These are phyloP conservation scores for Sicyos baderoa DNA, from an alignment of 306 rosid species.

Conservation along the genomic window DNA sequence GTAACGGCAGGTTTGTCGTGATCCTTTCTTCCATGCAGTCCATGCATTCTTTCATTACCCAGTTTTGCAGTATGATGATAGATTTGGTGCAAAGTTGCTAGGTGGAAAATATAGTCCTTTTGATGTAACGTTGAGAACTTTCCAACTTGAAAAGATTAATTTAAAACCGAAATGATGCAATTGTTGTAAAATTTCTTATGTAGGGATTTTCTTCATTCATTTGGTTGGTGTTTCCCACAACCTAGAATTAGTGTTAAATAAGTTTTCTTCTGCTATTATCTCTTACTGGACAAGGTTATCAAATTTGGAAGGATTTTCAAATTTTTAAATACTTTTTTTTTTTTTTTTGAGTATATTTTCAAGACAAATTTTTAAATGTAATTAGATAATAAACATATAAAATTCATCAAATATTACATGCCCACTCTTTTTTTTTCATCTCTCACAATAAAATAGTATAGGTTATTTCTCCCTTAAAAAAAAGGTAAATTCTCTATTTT, in stretches of 20 bases:
- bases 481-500: too few relatives aligned
- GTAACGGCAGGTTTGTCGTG: slow-evolving; percentile 61
- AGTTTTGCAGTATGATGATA: slow-evolving; percentile 16
- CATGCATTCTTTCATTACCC: slow-evolving; percentile 13
- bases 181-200: background rate
- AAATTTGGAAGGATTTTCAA: too few relatives aligned
- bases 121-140: background rate
- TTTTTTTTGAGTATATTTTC: too few relatives aligned
- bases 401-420: too few relatives aligned
- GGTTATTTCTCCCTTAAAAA: too few relatives aligned
- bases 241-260: background rate
- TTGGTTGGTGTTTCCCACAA: background rate
- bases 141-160: background rate
- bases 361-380: too few relatives aligned
- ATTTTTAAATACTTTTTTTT: too few relatives aligned
- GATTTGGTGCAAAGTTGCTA: slow-evolving; percentile 13
- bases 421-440: too few relatives aligned
- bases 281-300: background rate
- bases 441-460: too few relatives aligned
- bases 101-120: slow-evolving; percentile 6
- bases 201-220: background rate
- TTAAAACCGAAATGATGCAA: slow-evolving; percentile 2
- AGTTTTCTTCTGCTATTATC: background rate
- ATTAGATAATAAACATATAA: too few relatives aligned
- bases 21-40: slow-evolving; percentile 17